Evolutionary conservation across 805 yeast species (phyloP).

Genomic region (Torulaspora gathmanii): DNA sequence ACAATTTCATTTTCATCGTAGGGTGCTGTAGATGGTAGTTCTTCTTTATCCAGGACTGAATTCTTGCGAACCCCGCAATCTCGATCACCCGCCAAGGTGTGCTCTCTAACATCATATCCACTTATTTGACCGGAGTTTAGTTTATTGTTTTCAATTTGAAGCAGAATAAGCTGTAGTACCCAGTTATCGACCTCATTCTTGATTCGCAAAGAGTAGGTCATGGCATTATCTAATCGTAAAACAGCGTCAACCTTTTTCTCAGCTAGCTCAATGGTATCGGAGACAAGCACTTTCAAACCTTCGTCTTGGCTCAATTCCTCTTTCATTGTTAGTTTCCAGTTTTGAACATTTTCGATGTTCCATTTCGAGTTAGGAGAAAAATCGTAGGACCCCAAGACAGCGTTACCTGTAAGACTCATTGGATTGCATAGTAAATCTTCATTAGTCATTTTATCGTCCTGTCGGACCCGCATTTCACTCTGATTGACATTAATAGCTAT

Average conservation of each 20-base stretch:
- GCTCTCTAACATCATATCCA: neutral
- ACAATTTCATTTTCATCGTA: conserved; percentile 1
- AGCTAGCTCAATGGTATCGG: conserved; percentile 61
- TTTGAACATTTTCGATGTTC: conserved; percentile 45
- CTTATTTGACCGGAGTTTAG: conserved; percentile 9
- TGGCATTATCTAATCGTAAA: conserved; percentile 63
- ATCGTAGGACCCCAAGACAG: conserved; percentile 22
- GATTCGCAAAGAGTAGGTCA: conserved; percentile 69
- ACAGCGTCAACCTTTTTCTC: conserved; percentile 65
- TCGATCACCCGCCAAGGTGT: neutral
- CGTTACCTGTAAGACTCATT: conserved; percentile 19
- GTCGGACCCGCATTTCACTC: conserved; percentile 44
- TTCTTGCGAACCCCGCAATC: neutral
- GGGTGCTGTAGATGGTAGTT: conserved; percentile 6
- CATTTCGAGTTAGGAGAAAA: conserved; percentile 59
- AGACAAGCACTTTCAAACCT: conserved; percentile 56
- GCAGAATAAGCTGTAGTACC: conserved; percentile 58
- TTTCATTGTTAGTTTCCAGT: conserved; percentile 31
- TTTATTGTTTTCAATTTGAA: conserved; percentile 52
- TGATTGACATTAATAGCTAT: conserved; percentile 70
- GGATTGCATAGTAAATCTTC: conserved; percentile 18
- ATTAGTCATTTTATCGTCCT: conserved; percentile 22
- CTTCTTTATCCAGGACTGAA: neutral
- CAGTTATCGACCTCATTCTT: conserved; percentile 71
- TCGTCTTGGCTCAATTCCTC: conserved; percentile 40